Base-by-base conservation (phyloP, 441 rosid species). In the Melastoma candidum region DNA sequence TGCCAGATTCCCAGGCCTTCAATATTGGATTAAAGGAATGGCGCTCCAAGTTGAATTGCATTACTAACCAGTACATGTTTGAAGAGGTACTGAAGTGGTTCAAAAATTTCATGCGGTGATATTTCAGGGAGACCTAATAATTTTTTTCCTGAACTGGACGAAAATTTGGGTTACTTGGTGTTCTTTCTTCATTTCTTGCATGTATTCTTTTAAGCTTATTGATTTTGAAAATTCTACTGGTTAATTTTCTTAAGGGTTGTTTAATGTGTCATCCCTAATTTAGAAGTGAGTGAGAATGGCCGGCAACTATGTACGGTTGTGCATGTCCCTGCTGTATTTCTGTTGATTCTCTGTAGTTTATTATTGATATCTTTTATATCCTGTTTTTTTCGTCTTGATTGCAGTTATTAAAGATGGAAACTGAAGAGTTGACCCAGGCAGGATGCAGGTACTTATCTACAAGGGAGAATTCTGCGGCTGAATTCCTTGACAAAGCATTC, bases 11-110 rank as follows among this genome's bases (percentile, higher is more conserved):
- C 57, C 70, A 63, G 60, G 76, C 82, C 50, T 84, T 89, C 67
- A 68, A 63, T 46, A 64, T 77, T 46, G 89, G 94, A 49, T 53
- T 79, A 10, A 49, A 59, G 51, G 88, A 82, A 68, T 83, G 80
- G 80, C 74, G 71, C 11, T 68, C 87, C 12, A 84, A 63, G 80
- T 57, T 84, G 54, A 89, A 84, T 52, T 76, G 80, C 68, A 57
- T 84, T 67, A 80, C 84, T 17, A 84, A 84, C 68, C 80, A 83
- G 32, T 64, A 65, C 71, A 72, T 86, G 77, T 79, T 68, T 39
- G 71, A 84, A 53, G 77, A 84, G 90, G 89, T 88, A 27, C 36
- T 29, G 7, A 29, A 6, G 36, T 3, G 5, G 3, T 29, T 29
- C 36, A 29, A 29, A 29, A 29, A 29, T 6, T 17, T 29, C 5